These are phyloP conservation scores for Cyclocybe aegerita DNA, from an alignment of 768 basidiomycete species.

Conservation along the genomic window DNA sequence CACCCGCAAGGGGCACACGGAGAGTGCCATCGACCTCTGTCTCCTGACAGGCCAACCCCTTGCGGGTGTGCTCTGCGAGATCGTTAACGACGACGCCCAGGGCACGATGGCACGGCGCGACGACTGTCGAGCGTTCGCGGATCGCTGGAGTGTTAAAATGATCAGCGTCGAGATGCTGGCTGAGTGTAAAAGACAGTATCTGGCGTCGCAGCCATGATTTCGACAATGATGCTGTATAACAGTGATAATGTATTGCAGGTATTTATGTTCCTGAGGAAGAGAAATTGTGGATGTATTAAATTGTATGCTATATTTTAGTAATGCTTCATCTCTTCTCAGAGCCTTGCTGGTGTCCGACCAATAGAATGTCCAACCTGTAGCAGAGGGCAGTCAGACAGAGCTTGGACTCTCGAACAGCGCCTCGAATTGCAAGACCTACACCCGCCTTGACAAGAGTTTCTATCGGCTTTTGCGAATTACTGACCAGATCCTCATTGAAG, in stretches of 20 bases:
- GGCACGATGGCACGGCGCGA: constrained; percentile 96
- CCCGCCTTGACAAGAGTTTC: constrained; percentile 72
- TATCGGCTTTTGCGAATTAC: constrained; percentile 51
- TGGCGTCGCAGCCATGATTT: constrained; percentile 10
- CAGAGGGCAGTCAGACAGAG: not conserved
- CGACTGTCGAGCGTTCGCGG: constrained; percentile 89
- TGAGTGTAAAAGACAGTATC: constrained; percentile 42
- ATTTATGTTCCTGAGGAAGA: constrained; percentile 8
- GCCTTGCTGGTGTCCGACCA: constrained; percentile 14
- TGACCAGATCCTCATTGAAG: constrained; percentile 63
- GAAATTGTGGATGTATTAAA: constrained; percentile 1
- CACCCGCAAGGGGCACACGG: constrained; percentile 91
- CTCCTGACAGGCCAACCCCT: constrained; percentile 62
- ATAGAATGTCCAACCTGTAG: constrained; percentile 34
- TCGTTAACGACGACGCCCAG: constrained; percentile 87
- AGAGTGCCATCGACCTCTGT: constrained; percentile 87
- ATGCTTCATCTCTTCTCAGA: not conserved
- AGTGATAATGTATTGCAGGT: constrained; percentile 4
- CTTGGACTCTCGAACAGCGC: too few relatives aligned
- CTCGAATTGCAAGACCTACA: not conserved
- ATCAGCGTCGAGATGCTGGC: constrained; percentile 89
- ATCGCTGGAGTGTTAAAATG: constrained; percentile 88
- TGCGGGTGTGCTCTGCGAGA: constrained; percentile 89
- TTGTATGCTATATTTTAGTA: not conserved
- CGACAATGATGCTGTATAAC: not conserved